These are phyloP conservation scores for Phaeosphaeriaceae sp. DNA, from an alignment of 2,329 filamentous ascomycete species.

Conservation along the genomic window DNA sequence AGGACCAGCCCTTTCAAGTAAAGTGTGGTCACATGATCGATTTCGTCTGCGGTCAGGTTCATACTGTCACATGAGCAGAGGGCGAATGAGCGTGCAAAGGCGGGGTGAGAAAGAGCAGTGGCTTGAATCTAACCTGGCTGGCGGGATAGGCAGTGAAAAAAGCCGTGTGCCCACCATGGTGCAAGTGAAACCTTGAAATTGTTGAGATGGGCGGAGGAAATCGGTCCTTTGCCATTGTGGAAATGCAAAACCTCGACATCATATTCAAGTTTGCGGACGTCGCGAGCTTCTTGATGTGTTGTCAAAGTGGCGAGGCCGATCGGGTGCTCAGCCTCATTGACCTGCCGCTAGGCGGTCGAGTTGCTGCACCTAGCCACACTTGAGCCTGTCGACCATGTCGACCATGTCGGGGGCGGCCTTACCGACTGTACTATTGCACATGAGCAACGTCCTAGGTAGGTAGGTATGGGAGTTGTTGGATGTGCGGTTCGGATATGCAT, in stretches of 20 bases:
- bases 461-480: conserved; percentile 26
- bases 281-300: conserved; percentile 37
- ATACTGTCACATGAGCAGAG: conserved; percentile 29
- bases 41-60: conserved; percentile 33
- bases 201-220: conserved; percentile 25
- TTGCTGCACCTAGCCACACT: conserved; percentile 40
- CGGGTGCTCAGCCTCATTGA: conserved; percentile 41
- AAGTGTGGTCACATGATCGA: conserved; percentile 38
- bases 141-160: conserved; percentile 29
- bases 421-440: conserved; percentile 25
- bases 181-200: conserved; percentile 31
- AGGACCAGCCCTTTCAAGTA: conserved; percentile 23
- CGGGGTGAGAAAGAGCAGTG: conserved; percentile 34
- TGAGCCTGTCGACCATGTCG: conserved; percentile 27
- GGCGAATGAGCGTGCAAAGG: conserved; percentile 40
- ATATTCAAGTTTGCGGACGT: conserved; percentile 7
- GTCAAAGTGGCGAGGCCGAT: conserved; percentile 41
- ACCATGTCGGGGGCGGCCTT: conserved; percentile 29
- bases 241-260: conserved; percentile 10
- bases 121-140: conserved; percentile 37
- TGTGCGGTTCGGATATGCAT: conserved; percentile 30
- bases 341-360: conserved; percentile 24
- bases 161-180: conserved; percentile 24
- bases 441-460: conserved; percentile 22
- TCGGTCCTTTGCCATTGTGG: conserved; percentile 16